phyloP scores from a whole-genome alignment of 2,329 filamentous ascomycete species.

The Penicillium freii region DNA sequence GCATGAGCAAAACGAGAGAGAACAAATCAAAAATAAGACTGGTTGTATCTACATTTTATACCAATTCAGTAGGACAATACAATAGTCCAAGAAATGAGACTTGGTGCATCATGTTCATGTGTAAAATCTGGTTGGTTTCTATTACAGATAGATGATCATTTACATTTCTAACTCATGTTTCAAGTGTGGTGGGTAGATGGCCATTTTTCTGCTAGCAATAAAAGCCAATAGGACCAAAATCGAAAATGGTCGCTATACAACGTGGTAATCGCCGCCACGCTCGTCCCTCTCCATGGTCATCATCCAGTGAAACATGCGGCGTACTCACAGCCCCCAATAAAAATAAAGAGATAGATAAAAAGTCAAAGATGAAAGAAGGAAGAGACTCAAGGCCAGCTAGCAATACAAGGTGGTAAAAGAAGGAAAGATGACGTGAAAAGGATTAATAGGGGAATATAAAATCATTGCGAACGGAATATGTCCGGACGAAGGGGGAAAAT shows the following conservation, averaged over 20 bases:
- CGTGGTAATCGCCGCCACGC: constrained; percentile 1
- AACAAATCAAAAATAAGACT: not conserved
- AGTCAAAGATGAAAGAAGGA: constrained; percentile 19
- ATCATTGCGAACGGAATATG: constrained; percentile 27
- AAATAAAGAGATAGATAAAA: constrained; percentile 18
- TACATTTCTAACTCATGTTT: not conserved
- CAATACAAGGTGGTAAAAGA: constrained; percentile 40
- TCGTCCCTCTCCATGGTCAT: constrained; percentile 5
- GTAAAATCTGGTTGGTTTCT: not conserved
- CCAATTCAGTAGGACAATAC: not conserved
- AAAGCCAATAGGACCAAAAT: constrained; percentile 13
- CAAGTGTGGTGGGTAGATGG: not conserved
- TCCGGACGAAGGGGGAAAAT: constrained; percentile 26
- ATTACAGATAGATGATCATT: not conserved
- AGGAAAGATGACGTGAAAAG: constrained; percentile 25
- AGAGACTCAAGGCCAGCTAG: constrained; percentile 39
- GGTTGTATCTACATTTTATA: not conserved
- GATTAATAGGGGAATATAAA: constrained; percentile 31
- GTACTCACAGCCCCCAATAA: constrained; percentile 10
- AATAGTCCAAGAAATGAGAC: not conserved
- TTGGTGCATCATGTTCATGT: not conserved
- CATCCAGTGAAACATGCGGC: constrained; percentile 9
- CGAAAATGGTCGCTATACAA: not conserved
- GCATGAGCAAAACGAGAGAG: not conserved
- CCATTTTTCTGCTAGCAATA: constrained; percentile 2